phyloP scores from a whole-genome alignment of 768 basidiomycete genomes.

The Lactarius sp. region DNA sequence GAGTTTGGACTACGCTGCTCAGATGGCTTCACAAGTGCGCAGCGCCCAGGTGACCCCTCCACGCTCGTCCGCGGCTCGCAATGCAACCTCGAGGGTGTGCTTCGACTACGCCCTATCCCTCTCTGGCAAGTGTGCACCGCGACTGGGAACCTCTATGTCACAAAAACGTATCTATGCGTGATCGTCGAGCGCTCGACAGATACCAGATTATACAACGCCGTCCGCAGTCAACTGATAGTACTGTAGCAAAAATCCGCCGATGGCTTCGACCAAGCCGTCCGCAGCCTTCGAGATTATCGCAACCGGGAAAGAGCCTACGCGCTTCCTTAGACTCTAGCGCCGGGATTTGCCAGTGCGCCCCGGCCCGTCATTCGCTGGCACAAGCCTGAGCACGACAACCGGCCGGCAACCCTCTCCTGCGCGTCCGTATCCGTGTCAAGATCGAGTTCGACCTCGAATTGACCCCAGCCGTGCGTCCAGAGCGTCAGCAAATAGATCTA shows the following conservation, averaged over 20 bases:
- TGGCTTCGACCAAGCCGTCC: slow-evolving; percentile 11
- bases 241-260: background rate
- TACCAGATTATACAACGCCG: background rate
- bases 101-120: too few relatives aligned
- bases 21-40: too few relatives aligned
- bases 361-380: slow-evolving; percentile 16
- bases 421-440: background rate
- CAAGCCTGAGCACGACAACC: slow-evolving; percentile 18
- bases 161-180: too few relatives aligned
- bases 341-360: slow-evolving; percentile 7
- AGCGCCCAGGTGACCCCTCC: too few relatives aligned
- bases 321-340: slow-evolving; percentile 15
- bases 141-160: too few relatives aligned
- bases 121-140: too few relatives aligned
- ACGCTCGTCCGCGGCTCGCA: too few relatives aligned
- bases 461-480: slow-evolving; percentile 20
- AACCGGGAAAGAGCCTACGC: slow-evolving; percentile 20
- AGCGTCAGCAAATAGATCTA: slow-evolving; percentile 1
- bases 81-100: too few relatives aligned
- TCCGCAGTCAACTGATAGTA: background rate
- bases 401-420: background rate
- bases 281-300: slow-evolving; percentile 10
- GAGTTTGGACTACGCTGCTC: too few relatives aligned
- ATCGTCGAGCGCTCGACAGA: too few relatives aligned
- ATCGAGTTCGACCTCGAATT: slow-evolving; percentile 17